These are phyloP conservation scores for Colletotrichum musae DNA, from an alignment of 2,329 filamentous ascomycete species.

Conservation along the genomic window DNA sequence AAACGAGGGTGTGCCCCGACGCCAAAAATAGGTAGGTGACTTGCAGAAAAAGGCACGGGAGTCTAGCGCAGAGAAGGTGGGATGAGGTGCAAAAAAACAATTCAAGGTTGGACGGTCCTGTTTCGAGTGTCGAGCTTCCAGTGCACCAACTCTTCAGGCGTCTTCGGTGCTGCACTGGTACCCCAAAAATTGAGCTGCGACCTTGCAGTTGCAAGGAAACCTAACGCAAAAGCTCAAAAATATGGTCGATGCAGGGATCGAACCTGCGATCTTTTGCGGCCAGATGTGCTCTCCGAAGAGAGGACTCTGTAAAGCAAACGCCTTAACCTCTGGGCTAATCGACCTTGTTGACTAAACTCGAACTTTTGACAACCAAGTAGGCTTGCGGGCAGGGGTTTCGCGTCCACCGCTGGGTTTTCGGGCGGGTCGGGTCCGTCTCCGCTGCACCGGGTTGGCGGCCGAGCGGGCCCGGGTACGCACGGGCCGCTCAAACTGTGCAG, in stretches of 20 bases:
- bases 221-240: conserved; percentile 26
- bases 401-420: too few relatives aligned
- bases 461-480: background rate
- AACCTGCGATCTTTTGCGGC: conserved; percentile 60
- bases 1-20: conserved; percentile 14
- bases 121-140: too few relatives aligned
- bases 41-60: background rate
- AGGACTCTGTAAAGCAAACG: conserved; percentile 54
- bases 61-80: too few relatives aligned
- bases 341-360: conserved; percentile 41
- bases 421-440: too few relatives aligned
- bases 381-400: background rate
- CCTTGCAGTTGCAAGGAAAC: too few relatives aligned
- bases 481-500: conserved; percentile 12
- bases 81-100: too few relatives aligned
- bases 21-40: conserved; percentile 3
- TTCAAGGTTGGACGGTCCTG: too few relatives aligned
- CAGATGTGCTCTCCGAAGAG: too few relatives aligned
- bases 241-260: conserved; percentile 60
- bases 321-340: conserved; percentile 58
- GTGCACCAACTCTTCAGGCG: too few relatives aligned
- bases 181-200: too few relatives aligned
- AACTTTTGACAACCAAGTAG: background rate
- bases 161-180: too few relatives aligned
- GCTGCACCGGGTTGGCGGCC: too few relatives aligned